phyloP scores from a whole-genome alignment of 371 early-diverging fungal species.

The Apophysomyces sp. region DNA sequence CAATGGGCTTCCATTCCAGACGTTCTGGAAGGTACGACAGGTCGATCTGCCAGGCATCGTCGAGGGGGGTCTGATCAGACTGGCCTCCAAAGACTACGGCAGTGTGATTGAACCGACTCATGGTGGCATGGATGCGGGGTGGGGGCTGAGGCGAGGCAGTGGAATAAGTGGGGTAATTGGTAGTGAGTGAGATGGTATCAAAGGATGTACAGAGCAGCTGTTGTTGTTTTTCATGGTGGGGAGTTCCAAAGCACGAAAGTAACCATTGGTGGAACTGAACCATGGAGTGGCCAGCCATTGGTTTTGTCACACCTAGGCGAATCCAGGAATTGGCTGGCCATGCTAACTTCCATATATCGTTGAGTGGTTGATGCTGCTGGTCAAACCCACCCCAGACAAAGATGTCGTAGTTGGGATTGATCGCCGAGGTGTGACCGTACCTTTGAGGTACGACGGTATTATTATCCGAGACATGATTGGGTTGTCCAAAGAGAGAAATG shows the following conservation, averaged over 20 bases:
- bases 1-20: neutral
- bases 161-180: neutral
- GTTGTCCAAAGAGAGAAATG: neutral
- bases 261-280: constrained; percentile 16
- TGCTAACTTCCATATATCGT: neutral
- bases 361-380: neutral
- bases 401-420: neutral
- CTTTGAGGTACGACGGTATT: neutral
- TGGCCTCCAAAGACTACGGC: constrained; percentile 21
- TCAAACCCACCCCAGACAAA: constrained; percentile 8
- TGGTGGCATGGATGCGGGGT: constrained; percentile 16
- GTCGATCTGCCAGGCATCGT: constrained; percentile 23
- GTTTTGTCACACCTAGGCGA: neutral
- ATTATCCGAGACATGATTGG: neutral
- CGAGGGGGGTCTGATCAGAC: neutral
- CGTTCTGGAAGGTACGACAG: neutral
- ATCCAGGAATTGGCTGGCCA: constrained; percentile 5
- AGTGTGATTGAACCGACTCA: constrained; percentile 3
- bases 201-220: constrained; percentile 1
- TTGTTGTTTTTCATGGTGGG: constrained; percentile 4
- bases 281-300: constrained; percentile 14
- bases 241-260: constrained; percentile 26
- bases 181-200: neutral
- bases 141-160: neutral
- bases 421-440: constrained; percentile 12